These are phyloP conservation scores for Podosphaera xanthii DNA, from an alignment of 2,329 filamentous ascomycete genomes.

Conservation along the genomic window DNA sequence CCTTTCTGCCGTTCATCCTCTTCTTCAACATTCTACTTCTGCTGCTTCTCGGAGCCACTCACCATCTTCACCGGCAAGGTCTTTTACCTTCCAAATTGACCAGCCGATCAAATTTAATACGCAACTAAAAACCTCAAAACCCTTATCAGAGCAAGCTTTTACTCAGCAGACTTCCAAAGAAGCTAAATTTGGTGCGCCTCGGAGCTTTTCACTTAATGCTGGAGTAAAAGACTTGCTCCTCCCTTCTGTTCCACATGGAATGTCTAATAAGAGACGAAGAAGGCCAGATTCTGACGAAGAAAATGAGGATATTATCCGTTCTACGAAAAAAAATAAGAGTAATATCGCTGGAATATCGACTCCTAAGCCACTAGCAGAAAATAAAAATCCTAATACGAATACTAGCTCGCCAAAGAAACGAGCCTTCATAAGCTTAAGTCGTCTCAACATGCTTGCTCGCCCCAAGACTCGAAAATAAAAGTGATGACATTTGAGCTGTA, in stretches of 20 bases:
- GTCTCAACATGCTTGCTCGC: constrained; percentile 36
- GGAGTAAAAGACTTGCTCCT: constrained; percentile 27
- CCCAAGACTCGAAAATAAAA: constrained; percentile 31
- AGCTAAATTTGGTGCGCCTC: constrained; percentile 27
- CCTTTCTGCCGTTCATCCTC: constrained; percentile 10
- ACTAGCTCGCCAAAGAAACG: constrained; percentile 30
- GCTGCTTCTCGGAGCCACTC: constrained; percentile 4
- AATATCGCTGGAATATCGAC: constrained; percentile 12
- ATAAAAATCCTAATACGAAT: constrained; percentile 12
- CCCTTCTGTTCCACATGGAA: constrained; percentile 32
- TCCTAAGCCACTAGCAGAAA: constrained; percentile 11
- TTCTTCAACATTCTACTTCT: constrained; percentile 8
- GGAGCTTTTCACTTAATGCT: constrained; percentile 29
- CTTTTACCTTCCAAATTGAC: constrained; percentile 42
- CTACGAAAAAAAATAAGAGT: constrained; percentile 33
- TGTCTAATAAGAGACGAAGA: constrained; percentile 42
- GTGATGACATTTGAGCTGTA: too few species aligned
- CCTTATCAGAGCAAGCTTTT: constrained; percentile 33
- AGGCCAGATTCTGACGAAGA: constrained; percentile 34
- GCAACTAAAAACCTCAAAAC: constrained; percentile 28
- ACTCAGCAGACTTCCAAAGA: constrained; percentile 36
- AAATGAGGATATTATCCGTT: constrained; percentile 27
- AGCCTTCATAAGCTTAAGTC: constrained; percentile 28
- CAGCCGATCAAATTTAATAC: constrained; percentile 36
- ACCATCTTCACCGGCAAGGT: constrained; percentile 24